These are phyloP conservation scores for Pseudogymnoascus sp. DNA, from an alignment of 2,329 filamentous ascomycete genomes.

Conservation along the genomic window DNA sequence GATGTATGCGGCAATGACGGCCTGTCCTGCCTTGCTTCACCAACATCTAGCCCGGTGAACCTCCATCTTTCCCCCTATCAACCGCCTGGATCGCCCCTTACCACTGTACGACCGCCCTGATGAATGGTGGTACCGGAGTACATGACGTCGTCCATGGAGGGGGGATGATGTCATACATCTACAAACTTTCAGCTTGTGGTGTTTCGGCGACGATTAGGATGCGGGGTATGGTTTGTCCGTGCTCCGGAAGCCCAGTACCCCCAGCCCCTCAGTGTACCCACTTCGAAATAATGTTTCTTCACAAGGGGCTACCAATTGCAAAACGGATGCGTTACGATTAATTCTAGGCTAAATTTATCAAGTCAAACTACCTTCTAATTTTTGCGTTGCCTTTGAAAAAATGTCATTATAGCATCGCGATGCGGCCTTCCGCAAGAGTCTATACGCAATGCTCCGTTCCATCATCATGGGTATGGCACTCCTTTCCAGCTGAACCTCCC, in stretches of 20 bases:
- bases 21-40: neutral
- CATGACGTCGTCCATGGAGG: constrained; percentile 1
- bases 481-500: constrained; percentile 17
- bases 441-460: constrained; percentile 33
- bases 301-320: neutral
- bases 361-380: neutral
- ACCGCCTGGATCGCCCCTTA: neutral
- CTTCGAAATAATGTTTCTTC: neutral
- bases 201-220: neutral
- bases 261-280: neutral
- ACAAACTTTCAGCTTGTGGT: neutral
- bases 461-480: constrained; percentile 35
- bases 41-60: neutral
- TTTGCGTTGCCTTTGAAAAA: neutral
- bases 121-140: neutral
- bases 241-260: neutral
- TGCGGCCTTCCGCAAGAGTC: neutral
- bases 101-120: neutral
- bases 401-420: neutral
- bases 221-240: neutral
- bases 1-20: neutral
- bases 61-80: neutral
- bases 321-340: neutral
- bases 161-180: neutral
- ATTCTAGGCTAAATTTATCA: neutral